phyloP scores from a whole-genome alignment of 139 green algal genomes.

The Zygnema cylindricum region DNA sequence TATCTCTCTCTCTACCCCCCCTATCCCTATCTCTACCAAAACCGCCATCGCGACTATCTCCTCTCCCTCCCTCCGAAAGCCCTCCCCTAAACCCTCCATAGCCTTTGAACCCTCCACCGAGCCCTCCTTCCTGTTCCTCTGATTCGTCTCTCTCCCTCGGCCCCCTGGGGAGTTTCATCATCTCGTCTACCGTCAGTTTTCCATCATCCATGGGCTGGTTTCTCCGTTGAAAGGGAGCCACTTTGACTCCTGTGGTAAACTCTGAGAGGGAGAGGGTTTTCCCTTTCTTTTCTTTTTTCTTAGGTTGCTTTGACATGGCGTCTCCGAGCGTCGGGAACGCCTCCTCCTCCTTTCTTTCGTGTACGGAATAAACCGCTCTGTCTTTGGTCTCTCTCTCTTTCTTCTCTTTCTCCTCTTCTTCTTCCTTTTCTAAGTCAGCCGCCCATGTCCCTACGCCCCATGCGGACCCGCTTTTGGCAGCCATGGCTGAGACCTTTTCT shows the following conservation, averaged over 20 bases:
- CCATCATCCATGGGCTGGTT: neutral
- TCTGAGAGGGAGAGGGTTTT: conserved; percentile 75
- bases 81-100: conserved; percentile 73
- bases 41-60: conserved; percentile 47
- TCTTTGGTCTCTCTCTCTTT: no score
- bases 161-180: conserved; percentile 72
- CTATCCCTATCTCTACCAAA: conserved; percentile 55
- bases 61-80: conserved; percentile 16
- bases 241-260: conserved; percentile 65
- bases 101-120: conserved; percentile 79
- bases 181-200: conserved; percentile 51
- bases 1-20: conserved; percentile 54
- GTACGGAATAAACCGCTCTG: conserved; percentile 9
- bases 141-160: conserved; percentile 67
- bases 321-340: conserved; percentile 66
- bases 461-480: no score
- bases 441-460: conserved; percentile 32
- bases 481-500: no score
- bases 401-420: no score
- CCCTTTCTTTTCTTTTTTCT: conserved; percentile 80
- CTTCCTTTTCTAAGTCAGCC: conserved; percentile 31
- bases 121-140: conserved; percentile 56
- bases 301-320: conserved; percentile 67
- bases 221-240: conserved; percentile 16
- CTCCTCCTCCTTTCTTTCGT: conserved; percentile 18